These are phyloP conservation scores for Torulaspora indica DNA, from an alignment of 805 yeast genomes.

Conservation along the genomic window DNA sequence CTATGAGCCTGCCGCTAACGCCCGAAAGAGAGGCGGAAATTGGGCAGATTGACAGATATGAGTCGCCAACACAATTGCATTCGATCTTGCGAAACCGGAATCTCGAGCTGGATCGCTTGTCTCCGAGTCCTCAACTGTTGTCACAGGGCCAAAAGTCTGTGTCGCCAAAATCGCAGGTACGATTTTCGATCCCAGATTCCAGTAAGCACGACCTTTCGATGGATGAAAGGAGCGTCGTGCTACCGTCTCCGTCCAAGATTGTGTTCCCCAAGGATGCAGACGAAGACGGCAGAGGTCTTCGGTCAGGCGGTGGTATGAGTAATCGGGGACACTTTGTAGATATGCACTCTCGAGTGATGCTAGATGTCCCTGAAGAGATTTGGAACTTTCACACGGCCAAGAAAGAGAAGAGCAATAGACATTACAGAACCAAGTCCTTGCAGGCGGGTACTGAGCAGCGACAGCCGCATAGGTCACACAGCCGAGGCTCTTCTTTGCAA, in stretches of 20 bases:
- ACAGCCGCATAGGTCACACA: neutral
- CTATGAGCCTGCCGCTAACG: slow-evolving; percentile 11
- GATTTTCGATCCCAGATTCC: slow-evolving; percentile 31
- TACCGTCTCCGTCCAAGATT: slow-evolving; percentile 29
- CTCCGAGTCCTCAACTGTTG: neutral
- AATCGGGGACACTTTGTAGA: slow-evolving; percentile 26
- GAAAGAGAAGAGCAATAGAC: slow-evolving; percentile 2
- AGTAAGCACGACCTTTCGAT: slow-evolving; percentile 1
- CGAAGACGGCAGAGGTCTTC: neutral
- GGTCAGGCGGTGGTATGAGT: slow-evolving; percentile 1
- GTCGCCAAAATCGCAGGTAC: slow-evolving; percentile 27
- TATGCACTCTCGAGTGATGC: slow-evolving; percentile 28
- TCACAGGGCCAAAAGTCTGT: neutral
- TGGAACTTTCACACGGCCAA: slow-evolving; percentile 28
- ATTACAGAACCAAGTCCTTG: slow-evolving; percentile 8
- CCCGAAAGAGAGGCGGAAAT: slow-evolving; percentile 5
- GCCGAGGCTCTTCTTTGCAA: slow-evolving; percentile 24
- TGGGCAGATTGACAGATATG: neutral
- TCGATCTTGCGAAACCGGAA: slow-evolving; percentile 6
- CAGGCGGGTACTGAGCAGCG: neutral
- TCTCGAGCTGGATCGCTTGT: neutral
- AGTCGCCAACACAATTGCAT: slow-evolving; percentile 6
- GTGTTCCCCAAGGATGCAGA: slow-evolving; percentile 27
- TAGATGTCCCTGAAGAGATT: slow-evolving; percentile 31
- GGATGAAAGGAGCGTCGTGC: neutral